A percentile compares a stretch with the other conserved stretches of the same genome.
Conservation (phyloP, 371 early-diverging fungal genomes). For the Mucor plumbeus region DNA sequence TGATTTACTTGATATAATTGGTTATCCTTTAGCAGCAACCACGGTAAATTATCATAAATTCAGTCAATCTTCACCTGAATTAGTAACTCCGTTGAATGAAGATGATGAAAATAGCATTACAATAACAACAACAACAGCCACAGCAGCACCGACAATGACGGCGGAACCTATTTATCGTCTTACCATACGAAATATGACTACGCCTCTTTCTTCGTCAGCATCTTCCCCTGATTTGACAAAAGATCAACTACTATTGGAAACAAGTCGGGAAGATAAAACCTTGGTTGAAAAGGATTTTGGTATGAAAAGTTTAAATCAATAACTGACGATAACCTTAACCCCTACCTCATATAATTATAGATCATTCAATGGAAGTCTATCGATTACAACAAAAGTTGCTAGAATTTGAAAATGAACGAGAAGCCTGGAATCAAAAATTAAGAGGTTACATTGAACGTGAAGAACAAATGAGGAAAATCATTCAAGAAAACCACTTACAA, state of each 20-base stretch:
- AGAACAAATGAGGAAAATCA: slow-evolving; percentile 25
- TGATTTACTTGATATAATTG: slow-evolving; percentile 33
- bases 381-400: slow-evolving; percentile 17
- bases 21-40: slow-evolving; percentile 22
- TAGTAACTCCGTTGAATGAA: slow-evolving; percentile 14
- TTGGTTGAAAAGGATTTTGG: slow-evolving; percentile 13
- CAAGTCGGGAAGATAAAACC: slow-evolving; percentile 28
- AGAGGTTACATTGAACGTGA: slow-evolving; percentile 22
- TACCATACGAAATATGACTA: slow-evolving; percentile 15
- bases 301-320: not conserved
- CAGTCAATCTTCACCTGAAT: slow-evolving; percentile 13
- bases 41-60: not conserved
- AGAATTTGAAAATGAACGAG: slow-evolving; percentile 23
- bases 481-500: slow-evolving; percentile 20
- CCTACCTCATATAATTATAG: not conserved
- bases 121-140: not conserved
- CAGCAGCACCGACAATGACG: not conserved
- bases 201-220: not conserved
- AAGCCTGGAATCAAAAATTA: slow-evolving; percentile 19
- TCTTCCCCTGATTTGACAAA: slow-evolving; percentile 4
- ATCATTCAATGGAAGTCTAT: slow-evolving; percentile 10
- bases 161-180: not conserved
- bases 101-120: not conserved
- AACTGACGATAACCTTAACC: no score
- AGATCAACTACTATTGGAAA: slow-evolving; percentile 9